Base-by-base conservation (phyloP, 2,329 filamentous ascomycete genomes). In the Penicillium oxalicum region DNA sequence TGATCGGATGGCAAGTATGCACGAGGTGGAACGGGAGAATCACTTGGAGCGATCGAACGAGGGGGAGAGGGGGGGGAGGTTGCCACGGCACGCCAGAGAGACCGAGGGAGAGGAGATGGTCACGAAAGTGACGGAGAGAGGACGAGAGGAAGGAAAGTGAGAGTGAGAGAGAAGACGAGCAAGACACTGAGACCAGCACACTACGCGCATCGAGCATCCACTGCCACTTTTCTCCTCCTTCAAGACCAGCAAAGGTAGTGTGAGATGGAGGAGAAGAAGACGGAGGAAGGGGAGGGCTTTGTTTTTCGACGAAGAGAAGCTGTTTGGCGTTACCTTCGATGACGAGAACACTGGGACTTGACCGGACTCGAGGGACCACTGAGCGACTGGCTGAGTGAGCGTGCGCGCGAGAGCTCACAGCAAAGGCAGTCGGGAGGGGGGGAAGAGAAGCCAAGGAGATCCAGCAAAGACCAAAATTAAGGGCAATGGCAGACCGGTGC, bases 301-400 rank as follows among this genome's bases (percentile, higher is more conserved):
- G 18, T 18, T 18, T 18, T 18, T n/a, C 32, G 12, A 27, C 9
- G 25, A 48, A 38, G 34, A 40, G 48, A 45, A 34, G 47, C 24
- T 24, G 42, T 24, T 48, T 39, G 39, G 39, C 18, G 33, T 46
- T 41, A 40, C 47, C 28, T 50, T 50, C 47, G 50, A 52, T 52
- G 50, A 50, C 50, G 50, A 50, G 34, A 41, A 35, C 36, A 28
- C 44, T 28, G 29, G 47, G 26, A 33, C 35, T 27, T 41, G 47
- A 34, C 34, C 43, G 18, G 36, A 32, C 11, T 18, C 18, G 18
- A 18, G 7, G 4, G 29, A 32, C 29, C 29, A 32, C 29, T 18
- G 18, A 18, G 18, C 18, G 18, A 18, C 18, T 18, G 18, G 18
- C 18, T 1, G 18, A 18, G 18, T 18, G 18, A 18, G 18, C 18